These are phyloP conservation scores for Mycena maculata DNA, from an alignment of 768 basidiomycete species.

Conservation along the genomic window DNA sequence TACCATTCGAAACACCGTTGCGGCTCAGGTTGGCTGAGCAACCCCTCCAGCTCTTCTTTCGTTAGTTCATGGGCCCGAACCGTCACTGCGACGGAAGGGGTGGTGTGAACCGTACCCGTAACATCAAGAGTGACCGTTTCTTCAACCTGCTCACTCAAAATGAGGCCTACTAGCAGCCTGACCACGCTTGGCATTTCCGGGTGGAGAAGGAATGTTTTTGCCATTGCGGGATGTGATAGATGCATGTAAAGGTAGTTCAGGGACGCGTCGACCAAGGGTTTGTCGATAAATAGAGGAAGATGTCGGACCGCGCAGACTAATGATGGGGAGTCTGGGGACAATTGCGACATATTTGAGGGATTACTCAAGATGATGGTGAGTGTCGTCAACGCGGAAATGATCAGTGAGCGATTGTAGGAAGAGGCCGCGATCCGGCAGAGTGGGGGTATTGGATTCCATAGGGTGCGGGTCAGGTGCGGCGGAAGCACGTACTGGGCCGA, in stretches of 20 bases:
- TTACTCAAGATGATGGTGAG: constrained; percentile 74
- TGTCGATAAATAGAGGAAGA: constrained; percentile 79
- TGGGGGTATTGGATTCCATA: constrained; percentile 64
- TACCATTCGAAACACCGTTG: constrained; percentile 88
- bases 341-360: constrained; percentile 64
- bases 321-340: constrained; percentile 67
- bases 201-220: constrained; percentile 80
- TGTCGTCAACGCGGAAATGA: constrained; percentile 71
- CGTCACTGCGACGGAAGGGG: constrained; percentile 60
- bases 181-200: constrained; percentile 77
- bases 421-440: constrained; percentile 65
- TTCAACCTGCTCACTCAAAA: constrained; percentile 79
- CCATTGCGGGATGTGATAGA: constrained; percentile 78
- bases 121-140: constrained; percentile 74
- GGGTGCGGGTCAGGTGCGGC: constrained; percentile 44
- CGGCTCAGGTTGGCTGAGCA: constrained; percentile 75
- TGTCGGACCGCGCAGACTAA: constrained; percentile 74
- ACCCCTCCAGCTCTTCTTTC: constrained; percentile 71
- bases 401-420: constrained; percentile 80
- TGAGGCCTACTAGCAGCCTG: constrained; percentile 72
- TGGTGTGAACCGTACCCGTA: constrained; percentile 67
- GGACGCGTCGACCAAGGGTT: constrained; percentile 73
- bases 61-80: constrained; percentile 75
- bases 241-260: constrained; percentile 82
- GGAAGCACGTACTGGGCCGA: constrained; percentile 56